Conservation (phyloP, 352 stramenopile genomes). For the Phytophthora megakarya region DNA sequence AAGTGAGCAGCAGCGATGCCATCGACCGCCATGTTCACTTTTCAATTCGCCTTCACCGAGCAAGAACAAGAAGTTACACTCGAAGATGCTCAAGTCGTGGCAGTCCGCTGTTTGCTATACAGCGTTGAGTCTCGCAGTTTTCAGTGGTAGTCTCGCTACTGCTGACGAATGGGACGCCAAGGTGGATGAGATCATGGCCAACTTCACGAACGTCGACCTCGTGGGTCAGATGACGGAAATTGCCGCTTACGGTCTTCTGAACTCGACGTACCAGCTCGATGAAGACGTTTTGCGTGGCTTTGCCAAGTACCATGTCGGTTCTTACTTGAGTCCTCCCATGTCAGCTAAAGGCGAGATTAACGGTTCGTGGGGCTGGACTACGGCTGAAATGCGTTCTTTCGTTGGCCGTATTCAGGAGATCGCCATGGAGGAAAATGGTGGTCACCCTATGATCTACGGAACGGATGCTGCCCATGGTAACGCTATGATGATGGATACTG, state of each 20-base stretch:
- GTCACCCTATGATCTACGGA: conserved; percentile 78
- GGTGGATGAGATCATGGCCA: conserved; percentile 33
- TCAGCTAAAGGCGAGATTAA: conserved; percentile 11
- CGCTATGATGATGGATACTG: conserved; percentile 74
- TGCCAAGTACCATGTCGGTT: conserved; percentile 78
- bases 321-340: conserved; percentile 73
- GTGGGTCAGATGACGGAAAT: conserved; percentile 91
- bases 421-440: conserved; percentile 56
- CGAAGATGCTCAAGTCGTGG: conserved; percentile 35
- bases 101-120: conserved; percentile 22
- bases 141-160: conserved; percentile 9
- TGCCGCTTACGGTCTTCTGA: conserved; percentile 71
- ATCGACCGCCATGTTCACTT: conserved; percentile 19
- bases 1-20: not conserved
- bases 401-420: conserved; percentile 83
- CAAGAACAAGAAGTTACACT: conserved; percentile 11
- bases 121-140: conserved; percentile 17
- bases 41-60: conserved; percentile 28
- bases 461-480: conserved; percentile 88
- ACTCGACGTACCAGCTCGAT: conserved; percentile 59
- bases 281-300: conserved; percentile 55
- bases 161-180: conserved; percentile 30
- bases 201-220: conserved; percentile 36
- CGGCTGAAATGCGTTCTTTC: conserved; percentile 58
- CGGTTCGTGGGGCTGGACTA: conserved; percentile 41